Conservation (phyloP, 2,329 filamentous ascomycete genomes). For the Orbilia javanica region DNA sequence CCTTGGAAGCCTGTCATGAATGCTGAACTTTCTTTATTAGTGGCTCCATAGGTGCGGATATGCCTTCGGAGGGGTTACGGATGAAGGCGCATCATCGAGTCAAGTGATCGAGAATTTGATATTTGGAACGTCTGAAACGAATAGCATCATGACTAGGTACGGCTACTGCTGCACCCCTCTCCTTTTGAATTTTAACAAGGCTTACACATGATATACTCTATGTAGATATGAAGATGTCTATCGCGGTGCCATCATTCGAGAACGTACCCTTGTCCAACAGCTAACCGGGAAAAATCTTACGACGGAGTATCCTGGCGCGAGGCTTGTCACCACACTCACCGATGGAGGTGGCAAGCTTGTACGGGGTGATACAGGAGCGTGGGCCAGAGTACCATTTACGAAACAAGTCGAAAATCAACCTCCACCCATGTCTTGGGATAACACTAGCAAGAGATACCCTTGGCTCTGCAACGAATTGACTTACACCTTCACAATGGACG, state of each 20-base stretch:
- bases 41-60: constrained; percentile 20
- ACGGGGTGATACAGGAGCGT: too few relatives aligned
- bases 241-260: constrained; percentile 10
- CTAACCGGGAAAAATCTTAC: too few relatives aligned
- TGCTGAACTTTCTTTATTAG: neutral
- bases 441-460: constrained; percentile 16
- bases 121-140: constrained; percentile 33
- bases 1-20: neutral
- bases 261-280: neutral
- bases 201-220: too few relatives aligned
- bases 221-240: constrained; percentile 20
- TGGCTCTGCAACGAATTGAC: neutral
- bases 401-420: too few relatives aligned
- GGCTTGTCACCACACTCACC: neutral
- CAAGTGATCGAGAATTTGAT: constrained; percentile 21
- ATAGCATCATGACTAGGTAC: constrained; percentile 27
- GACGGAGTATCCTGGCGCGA: neutral
- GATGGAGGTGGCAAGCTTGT: neutral
- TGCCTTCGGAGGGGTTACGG: constrained; percentile 10
- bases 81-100: neutral
- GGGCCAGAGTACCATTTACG: too few relatives aligned
- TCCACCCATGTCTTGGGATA: neutral
- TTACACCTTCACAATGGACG: neutral
- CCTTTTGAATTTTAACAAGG: too few relatives aligned
- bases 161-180: neutral